Percentiles rank a stretch among this genome's conserved stretches.
phyloP scores from a whole-genome alignment of 2,329 filamentous ascomycete species.

The Claviceps quebecensis region DNA sequence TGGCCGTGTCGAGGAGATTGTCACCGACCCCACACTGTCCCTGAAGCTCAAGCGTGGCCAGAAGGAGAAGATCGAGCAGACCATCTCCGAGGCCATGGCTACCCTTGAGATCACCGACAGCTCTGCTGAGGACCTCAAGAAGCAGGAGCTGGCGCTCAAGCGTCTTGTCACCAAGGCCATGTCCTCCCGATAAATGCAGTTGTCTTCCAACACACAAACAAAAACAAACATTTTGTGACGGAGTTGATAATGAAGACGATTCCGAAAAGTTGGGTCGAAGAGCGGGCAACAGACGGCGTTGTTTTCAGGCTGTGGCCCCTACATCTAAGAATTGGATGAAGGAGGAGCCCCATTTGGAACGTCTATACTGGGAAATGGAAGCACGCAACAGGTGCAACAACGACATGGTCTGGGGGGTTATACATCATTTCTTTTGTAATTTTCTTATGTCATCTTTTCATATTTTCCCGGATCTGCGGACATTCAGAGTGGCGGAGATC shows the following conservation, averaged over 20 bases:
- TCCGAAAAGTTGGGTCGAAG: conserved; percentile 3
- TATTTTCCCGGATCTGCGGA: conserved; percentile 14
- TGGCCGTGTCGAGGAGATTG: conserved; percentile 94
- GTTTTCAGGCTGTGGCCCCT: conserved; percentile 4
- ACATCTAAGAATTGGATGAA: conserved; percentile 3
- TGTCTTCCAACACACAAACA: background rate
- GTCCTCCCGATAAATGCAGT: conserved; percentile 61
- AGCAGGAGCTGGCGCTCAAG: conserved; percentile 98
- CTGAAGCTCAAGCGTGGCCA: conserved; percentile 97
- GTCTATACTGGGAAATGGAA: conserved; percentile 3
- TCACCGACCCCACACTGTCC: conserved; percentile 89
- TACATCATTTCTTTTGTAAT: conserved; percentile 7
- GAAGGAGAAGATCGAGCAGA: conserved; percentile 98
- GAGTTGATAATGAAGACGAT: conserved; percentile 1
- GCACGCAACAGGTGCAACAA: background rate
- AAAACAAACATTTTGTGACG: background rate
- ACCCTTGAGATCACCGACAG: conserved; percentile 94
- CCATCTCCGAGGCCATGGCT: conserved; percentile 92
- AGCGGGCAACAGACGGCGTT: conserved; percentile 3
- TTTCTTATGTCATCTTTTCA: conserved; percentile 4
- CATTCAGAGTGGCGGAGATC: conserved; percentile 17
- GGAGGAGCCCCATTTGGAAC: conserved; percentile 1
- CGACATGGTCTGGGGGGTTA: conserved; percentile 2
- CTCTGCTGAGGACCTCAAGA: conserved; percentile 88
- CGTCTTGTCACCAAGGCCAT: conserved; percentile 96